Percentiles rank a stretch among this genome's conserved stretches.
Conservation (phyloP, 2,329 filamentous ascomycete species). For the Colletotrichum lentis region DNA sequence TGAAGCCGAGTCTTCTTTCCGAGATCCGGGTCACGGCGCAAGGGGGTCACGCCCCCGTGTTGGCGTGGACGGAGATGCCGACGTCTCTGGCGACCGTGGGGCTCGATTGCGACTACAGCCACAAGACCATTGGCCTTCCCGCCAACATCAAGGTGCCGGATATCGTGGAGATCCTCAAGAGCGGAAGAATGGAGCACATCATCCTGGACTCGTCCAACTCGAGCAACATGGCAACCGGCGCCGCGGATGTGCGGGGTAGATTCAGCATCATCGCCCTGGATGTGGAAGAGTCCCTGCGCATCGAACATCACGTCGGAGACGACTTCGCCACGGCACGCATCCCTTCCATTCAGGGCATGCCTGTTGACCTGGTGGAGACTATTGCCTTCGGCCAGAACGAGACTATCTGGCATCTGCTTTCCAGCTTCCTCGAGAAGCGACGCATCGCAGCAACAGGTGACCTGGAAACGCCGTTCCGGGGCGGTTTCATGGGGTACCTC, state of each 20-base stretch:
- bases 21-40: slow-evolving; percentile 20
- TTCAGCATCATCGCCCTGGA: slow-evolving; percentile 79
- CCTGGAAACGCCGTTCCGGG: slow-evolving; percentile 69
- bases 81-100: slow-evolving; percentile 44
- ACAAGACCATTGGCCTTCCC: slow-evolving; percentile 54
- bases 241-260: slow-evolving; percentile 62
- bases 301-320: slow-evolving; percentile 67
- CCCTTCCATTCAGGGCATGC: slow-evolving; percentile 30
- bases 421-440: slow-evolving; percentile 53
- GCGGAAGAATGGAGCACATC: slow-evolving; percentile 56
- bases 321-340: slow-evolving; percentile 47
- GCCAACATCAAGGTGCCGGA: slow-evolving; percentile 59
- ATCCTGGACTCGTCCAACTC: slow-evolving; percentile 69
- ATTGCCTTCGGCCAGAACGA: slow-evolving; percentile 43
- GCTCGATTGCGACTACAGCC: slow-evolving; percentile 49
- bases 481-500: slow-evolving; percentile 84
- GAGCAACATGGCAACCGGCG: slow-evolving; percentile 51
- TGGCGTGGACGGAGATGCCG: slow-evolving; percentile 27
- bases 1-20: slow-evolving; percentile 48
- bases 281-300: slow-evolving; percentile 61
- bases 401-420: slow-evolving; percentile 61
- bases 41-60: slow-evolving; percentile 3
- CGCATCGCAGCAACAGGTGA: slow-evolving; percentile 38
- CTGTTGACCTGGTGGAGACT: slow-evolving; percentile 41
- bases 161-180: slow-evolving; percentile 61